Evolutionary conservation across 768 basidiomycete species (phyloP).

Genomic region (Arthromyces matolae): DNA sequence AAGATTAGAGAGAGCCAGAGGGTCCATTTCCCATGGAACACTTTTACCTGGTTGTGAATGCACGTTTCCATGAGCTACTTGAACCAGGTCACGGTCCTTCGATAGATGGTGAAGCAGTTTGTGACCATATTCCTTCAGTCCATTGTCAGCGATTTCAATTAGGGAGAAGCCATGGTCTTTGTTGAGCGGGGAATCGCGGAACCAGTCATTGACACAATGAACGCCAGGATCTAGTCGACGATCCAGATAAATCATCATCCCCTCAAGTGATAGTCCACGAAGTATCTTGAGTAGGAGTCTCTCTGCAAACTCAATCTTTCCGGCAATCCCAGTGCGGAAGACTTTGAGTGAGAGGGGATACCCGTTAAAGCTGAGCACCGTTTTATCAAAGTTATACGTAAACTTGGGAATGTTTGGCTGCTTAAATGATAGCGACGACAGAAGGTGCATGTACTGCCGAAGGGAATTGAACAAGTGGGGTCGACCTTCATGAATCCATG

Average conservation of each 20-base stretch:
- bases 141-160: not conserved
- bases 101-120: not conserved
- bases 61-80: not conserved
- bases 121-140: not conserved
- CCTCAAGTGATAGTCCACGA: not conserved
- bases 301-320: not conserved
- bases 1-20: not conserved
- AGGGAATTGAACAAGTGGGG: not conserved
- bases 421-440: not conserved
- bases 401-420: not conserved
- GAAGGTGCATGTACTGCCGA: not conserved
- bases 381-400: not conserved
- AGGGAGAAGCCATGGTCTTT: not conserved
- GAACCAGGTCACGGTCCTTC: not conserved
- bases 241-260: not conserved
- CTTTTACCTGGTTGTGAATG: not conserved
- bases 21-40: too few relatives aligned
- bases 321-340: not conserved
- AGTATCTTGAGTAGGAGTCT: not conserved
- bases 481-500: not conserved
- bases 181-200: not conserved
- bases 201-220: not conserved
- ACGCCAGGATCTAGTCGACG: not conserved
- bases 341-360: not conserved
- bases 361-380: not conserved